Percentiles rank a stretch among this genome's conserved stretches.
Evolutionary conservation across 2,329 filamentous ascomycete genomes (phyloP).

Genomic region (Pseudogymnoascus sp.): DNA sequence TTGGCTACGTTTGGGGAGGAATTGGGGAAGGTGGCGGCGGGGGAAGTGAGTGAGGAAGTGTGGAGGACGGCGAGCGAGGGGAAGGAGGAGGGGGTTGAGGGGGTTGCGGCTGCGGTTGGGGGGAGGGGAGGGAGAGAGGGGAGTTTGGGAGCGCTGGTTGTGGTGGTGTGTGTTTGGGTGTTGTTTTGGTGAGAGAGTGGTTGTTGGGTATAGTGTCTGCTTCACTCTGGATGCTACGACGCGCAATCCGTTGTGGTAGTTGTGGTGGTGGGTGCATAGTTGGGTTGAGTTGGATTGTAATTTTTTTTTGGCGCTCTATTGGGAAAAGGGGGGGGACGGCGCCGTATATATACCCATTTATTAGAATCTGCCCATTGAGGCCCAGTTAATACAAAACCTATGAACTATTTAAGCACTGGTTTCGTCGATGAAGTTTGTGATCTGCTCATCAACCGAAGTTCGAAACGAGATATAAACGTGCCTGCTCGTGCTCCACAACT

Average conservation of each 20-base stretch:
- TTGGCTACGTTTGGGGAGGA: conserved; percentile 41
- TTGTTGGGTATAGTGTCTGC: not conserved
- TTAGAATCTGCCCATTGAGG: not conserved
- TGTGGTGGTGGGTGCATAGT: not conserved
- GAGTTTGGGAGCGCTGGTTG: conserved; percentile 7
- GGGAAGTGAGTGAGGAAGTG: conserved; percentile 29
- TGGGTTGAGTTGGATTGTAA: not conserved
- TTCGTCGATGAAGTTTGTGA: not conserved
- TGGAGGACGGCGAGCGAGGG: conserved; percentile 11
- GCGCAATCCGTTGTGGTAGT: not conserved
- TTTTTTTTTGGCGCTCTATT: not conserved
- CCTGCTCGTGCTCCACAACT: not conserved
- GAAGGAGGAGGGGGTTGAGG: not conserved
- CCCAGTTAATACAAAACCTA: not conserved
- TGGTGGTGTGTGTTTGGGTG: not conserved
- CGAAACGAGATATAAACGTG: not conserved
- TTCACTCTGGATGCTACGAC: not conserved
- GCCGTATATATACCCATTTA: conserved; percentile 3
- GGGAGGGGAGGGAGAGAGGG: not conserved
- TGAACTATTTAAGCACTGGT: not conserved
- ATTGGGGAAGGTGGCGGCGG: conserved; percentile 37
- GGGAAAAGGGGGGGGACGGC: not conserved
- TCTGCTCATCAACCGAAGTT: not conserved
- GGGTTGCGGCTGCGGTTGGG: not conserved
- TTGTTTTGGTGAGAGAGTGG: not conserved